phyloP scores from a whole-genome alignment of 164 flowering plant species.

The Tetracentron sinense region DNA sequence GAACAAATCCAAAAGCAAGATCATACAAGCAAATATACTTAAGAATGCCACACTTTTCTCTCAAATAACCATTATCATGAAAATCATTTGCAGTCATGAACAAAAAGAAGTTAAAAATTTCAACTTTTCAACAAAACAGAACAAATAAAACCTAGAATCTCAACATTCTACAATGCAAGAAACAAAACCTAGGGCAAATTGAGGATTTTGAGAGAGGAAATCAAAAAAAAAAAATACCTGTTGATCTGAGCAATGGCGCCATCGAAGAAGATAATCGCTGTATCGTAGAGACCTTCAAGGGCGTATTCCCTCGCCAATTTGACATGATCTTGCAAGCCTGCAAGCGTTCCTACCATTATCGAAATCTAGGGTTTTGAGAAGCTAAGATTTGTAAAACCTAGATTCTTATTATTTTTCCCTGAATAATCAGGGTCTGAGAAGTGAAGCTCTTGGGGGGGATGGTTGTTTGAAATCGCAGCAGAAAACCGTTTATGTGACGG shows the following conservation, averaged over 20 bases:
- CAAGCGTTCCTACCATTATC: slow-evolving; percentile 56
- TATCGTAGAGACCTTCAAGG: slow-evolving; percentile 86
- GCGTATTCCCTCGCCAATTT: slow-evolving; percentile 94
- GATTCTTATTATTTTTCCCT: not conserved
- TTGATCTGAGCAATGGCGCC: slow-evolving; percentile 99
- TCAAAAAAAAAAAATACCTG: slow-evolving; percentile 44
- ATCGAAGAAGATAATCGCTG: slow-evolving; percentile 94
- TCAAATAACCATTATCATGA: not conserved
- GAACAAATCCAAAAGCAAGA: not conserved
- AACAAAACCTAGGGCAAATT: not conserved
- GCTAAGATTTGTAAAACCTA: not conserved
- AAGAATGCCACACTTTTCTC: not conserved
- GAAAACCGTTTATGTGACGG: not conserved
- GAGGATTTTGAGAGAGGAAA: not conserved
- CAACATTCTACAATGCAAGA: not conserved
- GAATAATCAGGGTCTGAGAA: not conserved
- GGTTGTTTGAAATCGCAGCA: not conserved
- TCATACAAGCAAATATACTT: not conserved
- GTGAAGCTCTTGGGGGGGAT: not conserved
- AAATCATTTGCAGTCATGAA: not conserved
- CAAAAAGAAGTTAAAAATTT: not conserved
- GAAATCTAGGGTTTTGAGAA: slow-evolving; percentile 8
- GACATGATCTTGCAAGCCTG: slow-evolving; percentile 86
- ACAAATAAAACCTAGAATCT: not conserved
- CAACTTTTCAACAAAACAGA: not conserved